Base-by-base conservation (phyloP, 208 protist species). In the Phytomonas francai region DNA sequence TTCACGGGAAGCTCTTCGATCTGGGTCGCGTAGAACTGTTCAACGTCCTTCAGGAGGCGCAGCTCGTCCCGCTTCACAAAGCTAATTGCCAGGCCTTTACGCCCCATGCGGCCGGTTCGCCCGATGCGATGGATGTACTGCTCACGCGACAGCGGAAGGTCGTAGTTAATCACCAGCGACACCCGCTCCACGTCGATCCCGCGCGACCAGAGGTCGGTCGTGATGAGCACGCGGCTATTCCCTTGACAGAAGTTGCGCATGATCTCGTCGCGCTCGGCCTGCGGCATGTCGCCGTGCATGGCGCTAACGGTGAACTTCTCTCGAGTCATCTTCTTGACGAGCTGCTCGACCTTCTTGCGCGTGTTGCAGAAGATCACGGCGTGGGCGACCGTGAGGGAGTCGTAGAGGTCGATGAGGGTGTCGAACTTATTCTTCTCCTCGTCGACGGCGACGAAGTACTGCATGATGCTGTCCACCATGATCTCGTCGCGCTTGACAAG, bases 331-430 rank as follows among this genome's bases (percentile, higher is more conserved):
- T 98, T 95, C 68, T 98, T 87, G n/a, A 97, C 89, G 31, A 99
- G 84, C 85, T 94, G 98, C 70, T 99, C 98, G n/a, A 99, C 99
- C 83, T 99, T 99, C 60, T 93, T 89, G 61, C 94, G 85, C 0
- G 95, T 99, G 85, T 99, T 99, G 80, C 93, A 97, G 80, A 99
- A 99, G 59, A 99, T 99, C 11, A 99, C 98, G 27, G 98, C 93
- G 74, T 98, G 97, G 39, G 98, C 97, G 67, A 99, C 98, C 3
- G 95, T 98, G 3, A 99, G 82, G 7, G 87, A 97, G 45, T 99
- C 98, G 79, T 99, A 99, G 25, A 99, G 80, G 79, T 99, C 98
- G 64, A 97, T 97, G 11, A 99, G 87, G 6, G 98, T 99, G 33
- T 99, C 98, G 68, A 99, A 99, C 81, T 99, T 99, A 88, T 98